Percentiles rank a stretch among this genome's conserved stretches.
phyloP scores from a whole-genome alignment of 2,329 filamentous ascomycete species.

The Laburnicola sp. region DNA sequence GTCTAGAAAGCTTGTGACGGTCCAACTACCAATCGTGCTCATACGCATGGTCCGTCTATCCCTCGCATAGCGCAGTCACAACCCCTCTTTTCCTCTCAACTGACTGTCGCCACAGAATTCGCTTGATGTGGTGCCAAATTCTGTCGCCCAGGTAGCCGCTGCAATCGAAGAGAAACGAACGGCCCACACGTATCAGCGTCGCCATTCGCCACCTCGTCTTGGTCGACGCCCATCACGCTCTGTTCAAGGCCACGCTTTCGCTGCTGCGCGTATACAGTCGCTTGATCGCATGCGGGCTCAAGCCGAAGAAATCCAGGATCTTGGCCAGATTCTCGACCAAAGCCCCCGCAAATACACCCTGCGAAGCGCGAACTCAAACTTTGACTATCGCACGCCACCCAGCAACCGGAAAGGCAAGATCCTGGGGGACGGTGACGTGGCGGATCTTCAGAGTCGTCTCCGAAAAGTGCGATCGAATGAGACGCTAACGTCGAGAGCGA shows the following conservation, averaged over 20 bases:
- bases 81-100: conserved; percentile 2
- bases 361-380: conserved; percentile 29
- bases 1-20: conserved; percentile 52
- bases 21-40: conserved; percentile 59
- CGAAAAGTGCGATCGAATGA: conserved; percentile 39
- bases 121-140: conserved; percentile 59
- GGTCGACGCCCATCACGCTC: conserved; percentile 44
- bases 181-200: conserved; percentile 23
- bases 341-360: conserved; percentile 50
- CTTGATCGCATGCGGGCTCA: conserved; percentile 51
- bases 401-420: conserved; percentile 41
- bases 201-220: conserved; percentile 31
- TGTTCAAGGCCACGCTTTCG: conserved; percentile 57
- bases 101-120: conserved; percentile 50
- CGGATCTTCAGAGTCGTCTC: conserved; percentile 34
- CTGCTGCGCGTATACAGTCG: conserved; percentile 56
- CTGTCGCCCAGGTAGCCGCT: conserved; percentile 58
- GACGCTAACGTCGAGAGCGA: conserved; percentile 28
- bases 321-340: conserved; percentile 48
- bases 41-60: conserved; percentile 55
- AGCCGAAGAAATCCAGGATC: conserved; percentile 46
- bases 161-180: conserved; percentile 57
- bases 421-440: conserved; percentile 33
- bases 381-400: conserved; percentile 40
- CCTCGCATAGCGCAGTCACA: neutral